phyloP scores from a whole-genome alignment of 164 flowering plant species.

The Umbellularia californica region DNA sequence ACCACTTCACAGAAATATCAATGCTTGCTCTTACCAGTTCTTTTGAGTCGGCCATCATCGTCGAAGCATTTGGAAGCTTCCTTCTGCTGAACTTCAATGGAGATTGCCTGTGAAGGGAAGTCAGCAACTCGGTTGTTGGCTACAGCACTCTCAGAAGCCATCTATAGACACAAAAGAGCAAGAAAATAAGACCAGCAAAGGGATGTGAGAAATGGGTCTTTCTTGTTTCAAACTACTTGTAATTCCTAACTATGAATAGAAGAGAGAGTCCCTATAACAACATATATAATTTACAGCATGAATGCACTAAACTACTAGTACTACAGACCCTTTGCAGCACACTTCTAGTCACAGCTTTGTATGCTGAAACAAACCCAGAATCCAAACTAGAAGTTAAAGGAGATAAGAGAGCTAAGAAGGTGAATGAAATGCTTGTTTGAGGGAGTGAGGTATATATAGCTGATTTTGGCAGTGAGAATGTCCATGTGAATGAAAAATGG shows the following conservation, averaged over 20 bases:
- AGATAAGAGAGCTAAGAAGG: not conserved
- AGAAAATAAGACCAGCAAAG: not conserved
- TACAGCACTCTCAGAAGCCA: slow-evolving; percentile 1
- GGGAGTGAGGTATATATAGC: not conserved
- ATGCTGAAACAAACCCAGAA: too few relatives aligned
- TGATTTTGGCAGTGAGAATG: too few relatives aligned
- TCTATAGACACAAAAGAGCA: not conserved
- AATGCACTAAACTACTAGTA: too few relatives aligned
- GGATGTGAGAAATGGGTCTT: not conserved
- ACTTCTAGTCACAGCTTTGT: too few relatives aligned
- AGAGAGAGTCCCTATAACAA: not conserved
- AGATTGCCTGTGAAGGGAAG: slow-evolving; percentile 2
- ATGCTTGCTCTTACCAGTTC: slow-evolving; percentile 30
- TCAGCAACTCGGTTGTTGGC: slow-evolving; percentile 1
- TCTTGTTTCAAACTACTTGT: too few relatives aligned
- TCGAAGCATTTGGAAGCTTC: slow-evolving; percentile 31
- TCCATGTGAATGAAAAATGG: not conserved
- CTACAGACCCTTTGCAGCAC: too few relatives aligned
- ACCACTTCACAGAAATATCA: not conserved
- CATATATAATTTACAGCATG: too few relatives aligned
- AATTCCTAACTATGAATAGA: not conserved
- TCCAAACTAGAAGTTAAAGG: not conserved
- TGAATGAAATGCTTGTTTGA: not conserved
- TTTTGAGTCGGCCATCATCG: slow-evolving; percentile 44
- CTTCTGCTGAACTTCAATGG: slow-evolving; percentile 12